Conservation (phyloP, 345 rosid genomes). For the thale cress (Arabidopsis thaliana) region TAIR10.1 NC_003075.7:325501-326000, state of each 20-base stretch:
- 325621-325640: conserved; percentile 54
- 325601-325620: conserved; percentile 57
- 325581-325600: conserved; percentile 11
- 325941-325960: neutral
- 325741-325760: conserved; percentile 87
- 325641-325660: conserved; percentile 68
- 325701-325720: conserved; percentile 55
- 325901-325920: conserved; percentile 79
- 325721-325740: conserved; percentile 85
- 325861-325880: conserved; percentile 68
- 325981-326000: conserved; percentile 29
- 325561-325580: conserved; percentile 57
- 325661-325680: conserved; percentile 66
- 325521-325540: conserved; percentile 69
- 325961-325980: conserved; percentile 14
- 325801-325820: conserved; percentile 86
- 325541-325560: conserved; percentile 63
- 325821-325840: conserved; percentile 74
- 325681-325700: conserved; percentile 51
- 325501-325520: conserved; percentile 50
- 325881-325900: conserved; percentile 76
- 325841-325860: conserved; percentile 84
- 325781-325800: conserved; percentile 53
- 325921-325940: conserved; percentile 45
- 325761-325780: conserved; percentile 75